Base-by-base conservation (phyloP, 148 eudicot species). In the Spergularia marina region DNA sequence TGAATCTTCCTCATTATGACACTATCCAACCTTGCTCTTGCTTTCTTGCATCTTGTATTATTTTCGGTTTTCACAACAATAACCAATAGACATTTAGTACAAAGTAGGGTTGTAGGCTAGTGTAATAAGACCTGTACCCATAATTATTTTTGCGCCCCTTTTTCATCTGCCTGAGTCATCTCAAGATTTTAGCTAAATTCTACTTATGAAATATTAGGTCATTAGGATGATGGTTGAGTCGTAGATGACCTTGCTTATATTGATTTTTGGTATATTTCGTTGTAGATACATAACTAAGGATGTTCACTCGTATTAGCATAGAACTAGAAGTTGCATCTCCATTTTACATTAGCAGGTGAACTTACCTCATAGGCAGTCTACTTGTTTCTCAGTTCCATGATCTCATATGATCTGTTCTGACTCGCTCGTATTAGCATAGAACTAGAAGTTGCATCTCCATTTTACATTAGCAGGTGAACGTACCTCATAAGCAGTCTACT, bases 401-500 rank as follows among this genome's bases (percentile, higher is more conserved):
- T 65, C 25, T n/a, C 14, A 17, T 41, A 65, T 41, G 70, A 6
- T 65, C 70, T 65, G 25, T 1, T 65, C 70, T 65, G 25, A 41
- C 30, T 65, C n/a, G n/a, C 14, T 65, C 6, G 25, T 23, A 41
- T 16, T 21, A 65, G n/a, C 5, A 40, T 65, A 65, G 69, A 39
- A 40, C 69, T 65, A 39, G 23, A 40, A 39, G 49, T 39, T 20
- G 21, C 69, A 6, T 65, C 40, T 40, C 49, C 51, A 17, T 10
- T 65, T 16, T 39, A 21, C 68, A 65, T 65, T 62, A 65, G 69
- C 20, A 65, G 69, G 34, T 13, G 21, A 14, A 68, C 15, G 57
- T 23, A 49, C 11, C 56, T 52, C 51, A 18, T 20, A 51, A 20
- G 17, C 57, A 68, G 1, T 51, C 14, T 20, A 49, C n/a, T 6